Evolutionary conservation across 2,329 filamentous ascomycete genomes (phyloP), one percentile per base, ranked within the genome.

Genomic region (Sarocladium strictum): DNA sequence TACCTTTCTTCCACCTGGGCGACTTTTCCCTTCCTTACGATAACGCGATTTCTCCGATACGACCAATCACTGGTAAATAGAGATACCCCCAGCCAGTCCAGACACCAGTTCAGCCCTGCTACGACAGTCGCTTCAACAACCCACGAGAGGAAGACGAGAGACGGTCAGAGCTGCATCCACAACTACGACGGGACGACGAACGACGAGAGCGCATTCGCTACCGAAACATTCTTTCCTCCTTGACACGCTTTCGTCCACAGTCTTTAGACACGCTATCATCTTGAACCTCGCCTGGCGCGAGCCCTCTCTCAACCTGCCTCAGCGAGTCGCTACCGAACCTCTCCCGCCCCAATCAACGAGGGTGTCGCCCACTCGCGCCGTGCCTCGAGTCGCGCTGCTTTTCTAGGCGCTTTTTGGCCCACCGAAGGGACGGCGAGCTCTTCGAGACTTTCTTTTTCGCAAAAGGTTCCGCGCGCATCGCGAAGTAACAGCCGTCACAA

Each of bases 271-370:
- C 4, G 5, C 24, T 3, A 27, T 24, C 15, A 27, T 27, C 24
- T 21, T 24, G n/a, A 33, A 35, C 54, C 58, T 62, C 61, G 61
- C 60, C 61, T 58, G 61, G 61, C 60, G 61, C 61, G 61, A 62
- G 59, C 57, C 56, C 58, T 50, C 45, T 11, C 53, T 23, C 6
- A 11, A 9, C 17, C 38, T 21, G 12, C 21, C 21, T n/a, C 3
- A 47, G 43, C 43, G 47, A 51, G 11, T 35, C 47, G 26, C 26
- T 35, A 27, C 24, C 23, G 12, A 47, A 6, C 29, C 19, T 23
- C 19, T n/a, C 21, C 15, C 43, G 14, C 27, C 9, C 29, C 29
- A 4, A 24, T 21, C 47, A 4, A 21, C n/a, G 27, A 21, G 47
- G 47, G 47, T n/a, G 29, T 33, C 29, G 47, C 27, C 23, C 47